phyloP scores from a whole-genome alignment of 352 stramenopile species.

The Phytophthora pseudosyringae region DNA sequence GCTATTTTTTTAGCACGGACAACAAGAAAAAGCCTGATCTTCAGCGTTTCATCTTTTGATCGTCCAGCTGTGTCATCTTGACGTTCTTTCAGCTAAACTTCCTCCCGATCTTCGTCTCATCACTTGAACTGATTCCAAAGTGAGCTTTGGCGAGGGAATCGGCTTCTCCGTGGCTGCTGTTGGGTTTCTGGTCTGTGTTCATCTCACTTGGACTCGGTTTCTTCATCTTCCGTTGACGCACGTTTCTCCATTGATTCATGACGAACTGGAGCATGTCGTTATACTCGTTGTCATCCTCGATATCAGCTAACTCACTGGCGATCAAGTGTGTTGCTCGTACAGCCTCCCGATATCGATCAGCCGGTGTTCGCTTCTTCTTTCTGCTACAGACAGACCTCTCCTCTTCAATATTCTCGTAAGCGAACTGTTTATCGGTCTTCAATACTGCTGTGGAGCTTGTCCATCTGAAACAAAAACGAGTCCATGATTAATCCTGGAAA shows the following conservation, averaged over 20 bases:
- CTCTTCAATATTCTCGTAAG: not conserved
- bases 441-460: not conserved
- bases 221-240: not conserved
- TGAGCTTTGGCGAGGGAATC: too few relatives aligned
- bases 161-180: too few relatives aligned
- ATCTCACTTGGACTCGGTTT: too few relatives aligned
- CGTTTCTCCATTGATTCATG: not conserved
- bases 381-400: not conserved
- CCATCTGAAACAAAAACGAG: not conserved
- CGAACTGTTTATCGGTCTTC: not conserved
- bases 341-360: not conserved
- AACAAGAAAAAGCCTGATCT: too few relatives aligned
- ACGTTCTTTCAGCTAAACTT: too few relatives aligned
- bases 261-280: not conserved
- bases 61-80: too few relatives aligned
- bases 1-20: too few relatives aligned
- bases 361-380: not conserved
- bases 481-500: not conserved
- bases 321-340: not conserved
- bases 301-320: constrained; percentile 8
- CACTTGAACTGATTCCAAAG: too few relatives aligned
- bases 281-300: constrained; percentile 15
- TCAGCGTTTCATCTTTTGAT: too few relatives aligned
- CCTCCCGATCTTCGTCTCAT: too few relatives aligned
- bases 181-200: too few relatives aligned